Percentiles rank a stretch among this genome's conserved stretches.
phyloP scores from a whole-genome alignment of 1,284 basidiomycete genomes.

The Heterobasidion occidentale region DNA sequence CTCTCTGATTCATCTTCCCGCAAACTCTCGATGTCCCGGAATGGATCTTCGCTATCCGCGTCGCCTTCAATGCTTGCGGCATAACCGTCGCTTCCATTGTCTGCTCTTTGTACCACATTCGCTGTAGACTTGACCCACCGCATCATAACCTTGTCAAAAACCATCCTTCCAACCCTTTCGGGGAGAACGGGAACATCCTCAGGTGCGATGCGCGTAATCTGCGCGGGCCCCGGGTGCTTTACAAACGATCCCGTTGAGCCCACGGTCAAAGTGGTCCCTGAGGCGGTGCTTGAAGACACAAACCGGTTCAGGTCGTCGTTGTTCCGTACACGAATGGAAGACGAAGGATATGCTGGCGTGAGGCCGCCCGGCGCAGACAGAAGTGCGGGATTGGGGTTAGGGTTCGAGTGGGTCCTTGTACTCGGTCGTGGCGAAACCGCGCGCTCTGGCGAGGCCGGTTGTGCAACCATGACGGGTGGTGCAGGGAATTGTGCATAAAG shows the following conservation, averaged over 20 bases:
- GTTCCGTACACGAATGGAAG: slow-evolving; percentile 39
- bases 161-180: slow-evolving; percentile 79
- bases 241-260: slow-evolving; percentile 73
- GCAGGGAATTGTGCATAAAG: slow-evolving; percentile 24
- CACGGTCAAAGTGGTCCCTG: slow-evolving; percentile 64
- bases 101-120: slow-evolving; percentile 20
- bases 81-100: slow-evolving; percentile 26
- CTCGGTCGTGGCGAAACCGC: slow-evolving; percentile 6
- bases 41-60: slow-evolving; percentile 71
- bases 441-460: slow-evolving; percentile 13
- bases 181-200: slow-evolving; percentile 69
- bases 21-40: slow-evolving; percentile 81
- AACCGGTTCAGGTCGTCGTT: slow-evolving; percentile 78
- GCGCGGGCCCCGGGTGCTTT: slow-evolving; percentile 74
- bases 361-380: slow-evolving; percentile 16
- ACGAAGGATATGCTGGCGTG: slow-evolving; percentile 37
- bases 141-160: slow-evolving; percentile 74
- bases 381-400: slow-evolving; percentile 10
- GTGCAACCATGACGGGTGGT: slow-evolving; percentile 20
- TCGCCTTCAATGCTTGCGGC: slow-evolving; percentile 27
- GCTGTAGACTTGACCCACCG: slow-evolving; percentile 71
- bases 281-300: slow-evolving; percentile 75
- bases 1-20: slow-evolving; percentile 44
- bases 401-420: neutral
- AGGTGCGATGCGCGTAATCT: slow-evolving; percentile 73